Evolutionary conservation across 208 protist genomes (phyloP), one percentile per base, ranked within the genome.

Genomic region (Crithidia expoeki): DNA sequence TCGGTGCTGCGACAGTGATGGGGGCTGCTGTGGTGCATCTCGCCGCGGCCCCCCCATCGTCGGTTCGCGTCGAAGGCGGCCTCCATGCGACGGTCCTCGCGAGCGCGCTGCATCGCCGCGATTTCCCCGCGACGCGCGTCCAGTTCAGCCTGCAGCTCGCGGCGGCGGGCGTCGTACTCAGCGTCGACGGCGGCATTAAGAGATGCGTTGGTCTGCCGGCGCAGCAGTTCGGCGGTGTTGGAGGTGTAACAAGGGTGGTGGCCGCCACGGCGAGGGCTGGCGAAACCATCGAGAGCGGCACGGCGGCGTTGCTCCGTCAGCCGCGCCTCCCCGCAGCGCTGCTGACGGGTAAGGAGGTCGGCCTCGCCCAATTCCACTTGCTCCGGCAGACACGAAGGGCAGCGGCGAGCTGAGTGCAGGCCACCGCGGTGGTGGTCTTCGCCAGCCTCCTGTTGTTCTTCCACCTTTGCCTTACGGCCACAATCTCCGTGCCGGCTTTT

Each of bases 171-270:
- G 38, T 84, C 57, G 40, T 86, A 82, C 66, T 96, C 91, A 34
- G 64, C 55, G 33, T 84, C 66, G 0, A 84, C 61, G 25, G 79
- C 79, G 27, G 72, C 79, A 33, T 89, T 86, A 50, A 85, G 86
- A 17, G 81, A 44, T 28, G 66, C 73, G 42, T 83, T 83, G 34
- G 75, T 75, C 25, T 68, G 79, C 46, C 77, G 67, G 34, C 91
- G 88, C n/a, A 96, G 77, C 50, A 94, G 52, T 66, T 92, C 80
- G 0, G 88, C 73, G 6, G 82, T 90, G 72, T 88, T 96, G 32
- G 77, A 51, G 19, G 57, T 57, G 63, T 80, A 80, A 46, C 25
- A 62, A 16, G 25, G 36, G 42, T 53, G 25, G 55, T 53, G 21
- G 62, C 25, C 40, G 60, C 40, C n/a, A 27, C 52, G 23, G 6